Percentiles rank a stretch among this genome's conserved stretches.
phyloP scores from a whole-genome alignment of 2,329 filamentous ascomycete species.

The Alternaria sp. region DNA sequence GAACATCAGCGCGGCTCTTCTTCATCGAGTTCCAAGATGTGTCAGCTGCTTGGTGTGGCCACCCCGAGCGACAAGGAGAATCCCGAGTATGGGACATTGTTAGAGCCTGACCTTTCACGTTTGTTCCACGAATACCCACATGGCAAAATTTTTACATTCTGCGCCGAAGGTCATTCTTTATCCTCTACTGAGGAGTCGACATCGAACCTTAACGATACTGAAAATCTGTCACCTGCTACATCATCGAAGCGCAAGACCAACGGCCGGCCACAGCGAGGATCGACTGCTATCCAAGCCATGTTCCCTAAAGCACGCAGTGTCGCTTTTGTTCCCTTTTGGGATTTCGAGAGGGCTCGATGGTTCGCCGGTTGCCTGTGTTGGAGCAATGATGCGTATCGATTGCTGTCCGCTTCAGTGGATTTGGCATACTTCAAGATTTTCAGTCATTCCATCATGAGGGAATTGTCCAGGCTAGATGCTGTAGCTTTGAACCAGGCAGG shows the following conservation, averaged over 20 bases:
- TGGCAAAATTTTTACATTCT: slow-evolving; percentile 40
- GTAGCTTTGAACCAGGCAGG: slow-evolving; percentile 49
- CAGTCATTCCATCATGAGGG: slow-evolving; percentile 63
- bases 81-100: slow-evolving; percentile 17
- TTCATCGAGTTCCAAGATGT: slow-evolving; percentile 22
- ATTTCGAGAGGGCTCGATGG: slow-evolving; percentile 49
- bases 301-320: slow-evolving; percentile 52
- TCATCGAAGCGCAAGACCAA: slow-evolving; percentile 11
- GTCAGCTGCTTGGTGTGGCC: slow-evolving; percentile 38
- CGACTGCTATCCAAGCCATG: slow-evolving; percentile 60
- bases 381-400: slow-evolving; percentile 40
- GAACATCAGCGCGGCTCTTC: neutral
- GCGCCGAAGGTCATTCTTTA: slow-evolving; percentile 20
- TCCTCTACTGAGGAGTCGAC: slow-evolving; percentile 32
- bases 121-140: slow-evolving; percentile 34
- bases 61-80: slow-evolving; percentile 10
- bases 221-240: neutral
- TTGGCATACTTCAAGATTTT: slow-evolving; percentile 49
- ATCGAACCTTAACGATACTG: slow-evolving; percentile 4
- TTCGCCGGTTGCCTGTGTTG: slow-evolving; percentile 49
- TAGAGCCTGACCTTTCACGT: slow-evolving; percentile 31
- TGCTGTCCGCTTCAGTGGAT: slow-evolving; percentile 41
- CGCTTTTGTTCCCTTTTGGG: slow-evolving; percentile 52
- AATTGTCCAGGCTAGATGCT: slow-evolving; percentile 63
- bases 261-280: slow-evolving; percentile 39